Conservation (phyloP, 768 basidiomycete genomes). For the Kwoniella dejecticola region DNA sequence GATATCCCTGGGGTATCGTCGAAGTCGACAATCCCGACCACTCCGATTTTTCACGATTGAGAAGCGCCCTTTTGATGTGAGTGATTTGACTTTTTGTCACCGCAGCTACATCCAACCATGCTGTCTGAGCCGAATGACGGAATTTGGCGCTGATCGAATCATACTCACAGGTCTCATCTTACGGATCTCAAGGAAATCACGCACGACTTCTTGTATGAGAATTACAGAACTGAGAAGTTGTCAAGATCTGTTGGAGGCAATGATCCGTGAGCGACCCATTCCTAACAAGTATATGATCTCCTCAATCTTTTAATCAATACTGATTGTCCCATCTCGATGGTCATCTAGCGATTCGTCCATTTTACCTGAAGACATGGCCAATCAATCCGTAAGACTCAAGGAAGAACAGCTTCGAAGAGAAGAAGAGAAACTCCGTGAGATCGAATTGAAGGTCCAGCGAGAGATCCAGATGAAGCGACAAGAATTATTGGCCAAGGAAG, state of each 20-base stretch:
- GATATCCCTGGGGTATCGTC: conserved; percentile 98
- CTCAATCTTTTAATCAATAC: too few relatives aligned
- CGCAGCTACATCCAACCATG: too few relatives aligned
- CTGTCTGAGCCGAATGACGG: too few relatives aligned
- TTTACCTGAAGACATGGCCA: conserved; percentile 93
- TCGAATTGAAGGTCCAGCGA: conserved; percentile 95
- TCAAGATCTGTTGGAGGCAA: conserved; percentile 84
- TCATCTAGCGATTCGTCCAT: conserved; percentile 75
- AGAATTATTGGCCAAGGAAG: conserved; percentile 93
- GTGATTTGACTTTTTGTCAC: conserved; percentile 65
- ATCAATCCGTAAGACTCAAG: conserved; percentile 94
- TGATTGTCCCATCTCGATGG: too few relatives aligned
- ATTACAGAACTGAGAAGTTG: conserved; percentile 96
- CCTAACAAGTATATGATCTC: background rate
- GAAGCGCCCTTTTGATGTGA: conserved; percentile 87
- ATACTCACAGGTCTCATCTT: conserved; percentile 74
- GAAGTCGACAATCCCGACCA: conserved; percentile 99
- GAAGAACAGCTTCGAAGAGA: conserved; percentile 97
- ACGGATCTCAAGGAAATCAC: conserved; percentile 88
- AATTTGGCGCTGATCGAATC: conserved; percentile 34
- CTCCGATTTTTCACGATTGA: conserved; percentile 93
- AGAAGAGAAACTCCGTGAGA: conserved; percentile 97
- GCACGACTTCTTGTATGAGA: conserved; percentile 84
- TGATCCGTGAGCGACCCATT: conserved; percentile 61
- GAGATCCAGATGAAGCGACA: conserved; percentile 98